phyloP scores from a whole-genome alignment of 495 filamentous ascomycete species.

The Annulohypoxylon nitens region DNA sequence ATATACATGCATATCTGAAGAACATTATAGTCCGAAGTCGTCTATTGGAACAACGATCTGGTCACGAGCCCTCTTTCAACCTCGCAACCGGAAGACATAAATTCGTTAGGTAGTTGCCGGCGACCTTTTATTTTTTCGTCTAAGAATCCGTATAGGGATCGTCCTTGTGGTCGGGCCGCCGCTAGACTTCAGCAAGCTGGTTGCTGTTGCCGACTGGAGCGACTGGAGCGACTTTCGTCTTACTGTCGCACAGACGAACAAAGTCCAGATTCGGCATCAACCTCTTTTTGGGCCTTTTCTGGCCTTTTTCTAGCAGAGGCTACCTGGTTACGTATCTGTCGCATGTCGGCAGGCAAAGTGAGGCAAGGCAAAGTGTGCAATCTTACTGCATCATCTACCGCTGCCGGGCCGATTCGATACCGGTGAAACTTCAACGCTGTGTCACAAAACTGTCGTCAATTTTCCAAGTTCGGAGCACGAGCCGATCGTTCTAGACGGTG shows the following conservation, averaged over 20 bases:
- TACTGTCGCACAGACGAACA: conserved; percentile 17
- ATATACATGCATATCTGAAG: conserved; percentile 1
- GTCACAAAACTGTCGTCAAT: neutral
- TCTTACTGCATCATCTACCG: conserved; percentile 1
- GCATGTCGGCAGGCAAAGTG: conserved; percentile 35
- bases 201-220: conserved; percentile 8
- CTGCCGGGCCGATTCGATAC: conserved; percentile 23
- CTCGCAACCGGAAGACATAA: conserved; percentile 16
- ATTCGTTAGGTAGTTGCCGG: conserved; percentile 12
- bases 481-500: conserved; percentile 10
- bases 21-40: neutral
- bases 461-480: neutral
- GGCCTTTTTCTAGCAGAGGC: conserved; percentile 1
- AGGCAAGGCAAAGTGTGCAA: neutral
- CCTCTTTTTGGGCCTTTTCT: neutral
- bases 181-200: conserved; percentile 20
- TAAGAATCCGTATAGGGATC: neutral
- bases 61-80: neutral
- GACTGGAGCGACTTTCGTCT: conserved; percentile 1
- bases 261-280: conserved; percentile 15
- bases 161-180: conserved; percentile 13
- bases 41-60: conserved; percentile 15
- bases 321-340: neutral
- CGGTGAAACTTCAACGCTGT: conserved; percentile 24
- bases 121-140: neutral